phyloP scores from a whole-genome alignment of 176 grass and related monocot species.

The Alopecurus myosuroides region DNA sequence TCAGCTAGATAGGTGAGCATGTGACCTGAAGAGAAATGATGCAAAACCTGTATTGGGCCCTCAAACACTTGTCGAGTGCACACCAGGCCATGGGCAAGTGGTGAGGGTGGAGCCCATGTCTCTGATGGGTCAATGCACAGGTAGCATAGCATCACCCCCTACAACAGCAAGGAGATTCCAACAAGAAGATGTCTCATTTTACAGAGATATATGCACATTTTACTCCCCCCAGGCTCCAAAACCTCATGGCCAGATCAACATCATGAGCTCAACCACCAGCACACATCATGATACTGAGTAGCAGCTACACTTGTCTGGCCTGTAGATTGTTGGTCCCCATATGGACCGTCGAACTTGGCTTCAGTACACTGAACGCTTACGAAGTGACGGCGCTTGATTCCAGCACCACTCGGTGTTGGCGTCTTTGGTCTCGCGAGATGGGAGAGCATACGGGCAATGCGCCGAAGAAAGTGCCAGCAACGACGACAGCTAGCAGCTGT shows the following conservation, averaged over 20 bases:
- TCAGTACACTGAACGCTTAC: not conserved
- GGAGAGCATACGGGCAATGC: not conserved
- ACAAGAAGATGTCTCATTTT: constrained; percentile 4
- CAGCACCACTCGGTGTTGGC: not conserved
- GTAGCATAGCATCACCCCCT: not conserved
- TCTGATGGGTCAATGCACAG: constrained; percentile 23
- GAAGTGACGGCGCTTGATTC: not conserved
- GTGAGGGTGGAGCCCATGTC: constrained; percentile 22
- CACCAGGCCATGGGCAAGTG: constrained; percentile 19
- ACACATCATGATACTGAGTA: not conserved
- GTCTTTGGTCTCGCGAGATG: not conserved
- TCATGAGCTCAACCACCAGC: constrained; percentile 7
- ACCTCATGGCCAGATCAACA: constrained; percentile 18
- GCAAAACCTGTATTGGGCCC: constrained; percentile 3
- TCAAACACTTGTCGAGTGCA: constrained; percentile 15
- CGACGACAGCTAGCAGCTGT: constrained; percentile 43
- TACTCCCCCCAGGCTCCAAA: not conserved
- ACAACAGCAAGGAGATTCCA: constrained; percentile 1
- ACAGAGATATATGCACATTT: constrained; percentile 25
- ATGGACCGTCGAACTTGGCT: constrained; percentile 9
- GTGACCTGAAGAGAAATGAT: constrained; percentile 8
- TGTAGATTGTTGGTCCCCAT: not conserved
- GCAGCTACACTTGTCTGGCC: not conserved
- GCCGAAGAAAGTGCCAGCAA: not conserved
- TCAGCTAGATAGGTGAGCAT: not conserved